Evolutionary conservation across 2,329 filamentous ascomycete species (phyloP), one percentile per base, ranked within the genome.

Genomic region (Aureobasidium sp.): DNA sequence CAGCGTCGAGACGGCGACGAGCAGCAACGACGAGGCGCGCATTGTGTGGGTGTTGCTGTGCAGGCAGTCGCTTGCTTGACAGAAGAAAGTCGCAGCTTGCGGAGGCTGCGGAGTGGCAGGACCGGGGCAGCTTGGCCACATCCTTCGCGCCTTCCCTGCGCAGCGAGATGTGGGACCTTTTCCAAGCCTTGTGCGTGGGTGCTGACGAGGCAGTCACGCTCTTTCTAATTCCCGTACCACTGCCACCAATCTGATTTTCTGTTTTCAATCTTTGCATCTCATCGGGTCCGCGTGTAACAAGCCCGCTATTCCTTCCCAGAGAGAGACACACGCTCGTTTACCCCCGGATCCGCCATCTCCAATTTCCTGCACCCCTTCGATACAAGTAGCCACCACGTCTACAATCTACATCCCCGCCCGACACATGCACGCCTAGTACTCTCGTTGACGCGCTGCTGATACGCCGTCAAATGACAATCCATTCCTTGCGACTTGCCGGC

Each of bases 401-500:
- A 33, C 40, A 31, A 46, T 35, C 23, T 6, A 21, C 37, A 21
- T 11, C 21, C 42, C 15, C n/a, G 15, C 21, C 21, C 50, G 21
- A 57, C 60, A 37, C 40, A 61, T 61, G 60, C 38, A 53, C 43
- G 31, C 35, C 51, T 50, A 25, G n/a, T 40, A 19, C 19, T 21
- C 31, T 43, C 27, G 17, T 38, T 45, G 58, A 60, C 58, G 49
- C 40, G 37, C 46, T 25, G 40, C 38, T 27, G 17, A 11, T 25
- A 27, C 35, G 46, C 46, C 46, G 53, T 49, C 43, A 61, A 57
- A 49, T 54, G 47, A 53, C 25, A 53, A 45, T 27, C 40, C 49
- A 8, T 23, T 31, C 21, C 19, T 49, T 53, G 33, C 25, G 19
- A 23, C 10, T 23, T 43, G 43, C 65, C 66, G 68, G 68, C 63